Evolutionary conservation across 176 grass and related monocot genomes (phyloP).

Genomic region (Stipa capillata): DNA sequence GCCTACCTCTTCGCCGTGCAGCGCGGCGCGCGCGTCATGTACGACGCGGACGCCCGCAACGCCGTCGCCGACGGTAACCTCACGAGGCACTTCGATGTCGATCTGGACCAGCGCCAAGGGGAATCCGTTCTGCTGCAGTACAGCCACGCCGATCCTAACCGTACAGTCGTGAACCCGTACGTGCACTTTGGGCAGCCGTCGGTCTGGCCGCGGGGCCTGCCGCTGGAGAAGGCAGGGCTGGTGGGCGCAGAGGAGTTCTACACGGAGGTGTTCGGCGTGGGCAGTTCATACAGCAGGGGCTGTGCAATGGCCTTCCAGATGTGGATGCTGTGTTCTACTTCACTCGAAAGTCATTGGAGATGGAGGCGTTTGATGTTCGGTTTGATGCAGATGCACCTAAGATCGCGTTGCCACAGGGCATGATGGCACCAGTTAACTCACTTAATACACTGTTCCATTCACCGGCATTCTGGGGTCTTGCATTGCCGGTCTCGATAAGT

Average conservation of each 20-base stretch:
- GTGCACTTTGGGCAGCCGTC: constrained; percentile 92
- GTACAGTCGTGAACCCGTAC: constrained; percentile 76
- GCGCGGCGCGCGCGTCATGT: constrained; percentile 74
- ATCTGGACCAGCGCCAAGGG: constrained; percentile 48
- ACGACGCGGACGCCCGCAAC: constrained; percentile 72
- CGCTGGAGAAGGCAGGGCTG: constrained; percentile 70
- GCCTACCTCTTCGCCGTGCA: constrained; percentile 91
- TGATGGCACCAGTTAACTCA: constrained; percentile 65
- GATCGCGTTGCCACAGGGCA: constrained; percentile 73
- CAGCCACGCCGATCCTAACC: constrained; percentile 75
- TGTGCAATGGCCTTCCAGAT: constrained; percentile 80
- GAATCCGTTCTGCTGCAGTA: constrained; percentile 65
- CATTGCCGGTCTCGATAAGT: constrained; percentile 66
- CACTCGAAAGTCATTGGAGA: constrained; percentile 61
- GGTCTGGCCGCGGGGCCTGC: constrained; percentile 79
- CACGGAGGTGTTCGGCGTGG: constrained; percentile 57
- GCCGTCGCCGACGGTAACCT: constrained; percentile 47
- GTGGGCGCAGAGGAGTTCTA: constrained; percentile 73
- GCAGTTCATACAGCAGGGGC: constrained; percentile 88
- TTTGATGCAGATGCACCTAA: constrained; percentile 76
- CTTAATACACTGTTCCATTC: constrained; percentile 84
- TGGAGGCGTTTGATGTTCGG: constrained; percentile 27
- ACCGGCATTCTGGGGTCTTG: constrained; percentile 81
- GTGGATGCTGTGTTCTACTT: constrained; percentile 87
- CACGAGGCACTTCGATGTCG: constrained; percentile 50